A percentile compares a stretch with the other conserved stretches of the same genome.
These are phyloP conservation scores for Sporothrix schenckii DNA, from an alignment of 2,329 filamentous ascomycete species.

Conservation along the genomic window DNA sequence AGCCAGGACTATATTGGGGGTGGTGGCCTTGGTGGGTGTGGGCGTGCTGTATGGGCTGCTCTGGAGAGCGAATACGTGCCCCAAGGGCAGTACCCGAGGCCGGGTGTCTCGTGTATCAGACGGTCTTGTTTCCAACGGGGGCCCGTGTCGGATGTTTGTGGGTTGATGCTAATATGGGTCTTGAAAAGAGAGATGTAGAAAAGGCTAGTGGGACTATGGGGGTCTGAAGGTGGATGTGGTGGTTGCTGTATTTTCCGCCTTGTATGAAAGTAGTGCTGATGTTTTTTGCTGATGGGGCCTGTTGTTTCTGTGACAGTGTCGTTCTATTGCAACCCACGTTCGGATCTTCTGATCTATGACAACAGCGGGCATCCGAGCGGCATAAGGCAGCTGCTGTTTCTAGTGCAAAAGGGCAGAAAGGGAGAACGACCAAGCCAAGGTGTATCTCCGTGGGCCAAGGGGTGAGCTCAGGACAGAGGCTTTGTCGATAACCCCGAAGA, in stretches of 20 bases:
- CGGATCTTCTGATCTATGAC: conserved; percentile 56
- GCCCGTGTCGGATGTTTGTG: conserved; percentile 48
- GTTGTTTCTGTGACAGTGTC: conserved; percentile 36
- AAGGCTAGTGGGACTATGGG: conserved; percentile 15
- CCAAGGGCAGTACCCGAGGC: conserved; percentile 45
- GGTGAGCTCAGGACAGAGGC: conserved; percentile 24
- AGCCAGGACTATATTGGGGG: conserved; percentile 41
- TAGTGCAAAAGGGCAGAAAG: conserved; percentile 13
- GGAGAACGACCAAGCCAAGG: not conserved
- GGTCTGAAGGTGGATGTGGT: conserved; percentile 7
- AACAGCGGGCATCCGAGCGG: conserved; percentile 59
- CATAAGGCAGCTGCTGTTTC: conserved; percentile 42
- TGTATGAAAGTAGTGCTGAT: conserved; percentile 11
- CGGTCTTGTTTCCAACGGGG: conserved; percentile 44
- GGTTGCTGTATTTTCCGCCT: conserved; percentile 13
- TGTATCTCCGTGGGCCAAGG: conserved; percentile 5
- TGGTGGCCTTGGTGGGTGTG: conserved; percentile 35
- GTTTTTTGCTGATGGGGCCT: conserved; percentile 25
- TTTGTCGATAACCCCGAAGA: conserved; percentile 26
- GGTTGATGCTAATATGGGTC: conserved; percentile 42
- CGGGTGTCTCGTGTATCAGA: conserved; percentile 48
- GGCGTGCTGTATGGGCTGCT: conserved; percentile 36
- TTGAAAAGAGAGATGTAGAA: not conserved
- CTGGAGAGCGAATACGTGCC: conserved; percentile 40
- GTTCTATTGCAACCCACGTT: conserved; percentile 54